Evolutionary conservation across 495 filamentous ascomycete genomes (phyloP), one percentile per base, ranked within the genome.

Genomic region (Daldinia decipiens): DNA sequence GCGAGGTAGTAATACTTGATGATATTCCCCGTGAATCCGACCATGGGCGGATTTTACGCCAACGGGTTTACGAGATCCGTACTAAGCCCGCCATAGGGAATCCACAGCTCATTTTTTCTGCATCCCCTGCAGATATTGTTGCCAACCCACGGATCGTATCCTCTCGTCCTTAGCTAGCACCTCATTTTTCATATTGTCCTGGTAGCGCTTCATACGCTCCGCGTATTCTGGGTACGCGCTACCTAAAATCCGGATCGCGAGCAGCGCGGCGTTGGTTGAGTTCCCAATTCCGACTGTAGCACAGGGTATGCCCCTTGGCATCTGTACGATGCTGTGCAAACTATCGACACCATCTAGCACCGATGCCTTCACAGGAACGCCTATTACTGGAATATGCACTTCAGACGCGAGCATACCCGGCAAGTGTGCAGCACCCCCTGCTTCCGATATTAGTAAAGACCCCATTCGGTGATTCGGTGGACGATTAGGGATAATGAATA

Each of bases 371-470:
- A 99, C 90, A 0, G 96, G 95, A 1, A 98, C 88, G 13, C 96
- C 95, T 62, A 98, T 95, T 13, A 98, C 95, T 0, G 95, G 95
- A 34, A 98, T 84, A n/a, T 88, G 86, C 11, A 93, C 95, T 79
- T 91, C 89, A 12, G 92, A 90, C 2, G 94, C 91, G 9, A 92
- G 83, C 95, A 98, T 98, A 40, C 96, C 95, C 8, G 94, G 95
- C 5, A 97, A 82, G 79, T 97, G 93, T 12, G 95, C 95, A 1
- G 94, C 94, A 40, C 95, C 95, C 51, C 94, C 95, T 15, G 15
- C 39, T 65, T 13, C 15, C 31, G 13, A 24, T 15, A 17, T 65
- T 39, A 65, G 53, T 36, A 36, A 32, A 32, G 29, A 32, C 7
- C 6, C 1, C 6, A 32, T 32, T 32, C 29, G 29, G 3, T 8